Percentiles rank a stretch among this genome's conserved stretches.
phyloP scores from a whole-genome alignment of 1,284 basidiomycete species.

The Hymenochaete sp. region DNA sequence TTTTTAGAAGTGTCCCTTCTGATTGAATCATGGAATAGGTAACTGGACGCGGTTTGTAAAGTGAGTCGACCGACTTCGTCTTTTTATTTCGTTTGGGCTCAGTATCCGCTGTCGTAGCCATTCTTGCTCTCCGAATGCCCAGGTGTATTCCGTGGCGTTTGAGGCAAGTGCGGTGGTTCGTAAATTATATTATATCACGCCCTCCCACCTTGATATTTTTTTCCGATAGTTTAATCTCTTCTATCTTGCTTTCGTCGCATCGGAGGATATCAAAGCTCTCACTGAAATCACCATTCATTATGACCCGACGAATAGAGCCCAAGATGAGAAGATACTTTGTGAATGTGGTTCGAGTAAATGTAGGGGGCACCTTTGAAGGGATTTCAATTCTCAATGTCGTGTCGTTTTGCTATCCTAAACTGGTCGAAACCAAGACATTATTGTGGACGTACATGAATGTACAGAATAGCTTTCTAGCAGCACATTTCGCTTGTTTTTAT shows the following conservation, averaged over 20 bases:
- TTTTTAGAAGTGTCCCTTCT: not conserved
- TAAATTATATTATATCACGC: not conserved
- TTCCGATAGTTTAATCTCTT: constrained; percentile 43
- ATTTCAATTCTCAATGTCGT: too few relatives aligned
- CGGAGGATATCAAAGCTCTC: constrained; percentile 35
- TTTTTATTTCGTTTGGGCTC: not conserved
- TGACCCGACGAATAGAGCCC: constrained; percentile 32
- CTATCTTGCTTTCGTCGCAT: constrained; percentile 50
- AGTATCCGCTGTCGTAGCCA: constrained; percentile 34
- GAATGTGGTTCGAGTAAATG: constrained; percentile 11
- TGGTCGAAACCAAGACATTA: too few relatives aligned
- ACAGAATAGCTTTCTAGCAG: not conserved
- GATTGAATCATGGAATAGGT: not conserved
- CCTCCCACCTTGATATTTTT: not conserved
- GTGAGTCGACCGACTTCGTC: not conserved
- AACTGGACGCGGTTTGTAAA: constrained; percentile 12
- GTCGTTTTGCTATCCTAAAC: too few relatives aligned
- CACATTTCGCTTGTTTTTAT: too few relatives aligned
- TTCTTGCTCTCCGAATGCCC: constrained; percentile 53
- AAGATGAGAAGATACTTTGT: constrained; percentile 10
- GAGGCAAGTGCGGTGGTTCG: constrained; percentile 49
- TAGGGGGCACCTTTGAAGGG: constrained; percentile 12
- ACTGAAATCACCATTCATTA: constrained; percentile 61
- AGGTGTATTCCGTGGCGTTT: constrained; percentile 48
- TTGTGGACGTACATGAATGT: not conserved